Evolutionary conservation across 768 basidiomycete genomes (phyloP), one percentile per base, ranked within the genome.

Genomic region (Auricularia heimuer): DNA sequence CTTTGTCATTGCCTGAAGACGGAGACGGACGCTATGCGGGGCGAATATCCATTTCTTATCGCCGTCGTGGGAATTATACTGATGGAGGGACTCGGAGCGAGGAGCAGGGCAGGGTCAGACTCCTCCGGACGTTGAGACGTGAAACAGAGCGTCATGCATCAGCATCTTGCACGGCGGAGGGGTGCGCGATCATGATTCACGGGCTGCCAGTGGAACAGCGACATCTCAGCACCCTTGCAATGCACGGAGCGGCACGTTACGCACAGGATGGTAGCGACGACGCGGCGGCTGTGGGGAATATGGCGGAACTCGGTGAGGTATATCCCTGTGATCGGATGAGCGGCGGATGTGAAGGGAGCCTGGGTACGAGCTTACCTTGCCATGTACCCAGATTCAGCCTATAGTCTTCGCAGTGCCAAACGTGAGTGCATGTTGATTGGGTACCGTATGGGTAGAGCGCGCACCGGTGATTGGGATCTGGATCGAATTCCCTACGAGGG

Each of bases 231-330:
- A 51, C 47, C 47, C 47, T 51, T 51, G 47, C 47, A 21, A 16
- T 51, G 47, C 47, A 51, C 14, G 18, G 44, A 45, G 44, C 11
- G 18, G 47, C 47, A 18, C 47, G 21, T 8, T 35, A 72, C 85
- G 74, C 72, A 90, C 89, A 94, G 70, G 64, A 94, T 85, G 11
- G 92, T 94, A 16, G 92, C 92, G 44, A 94, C 91, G 54, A 94
- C 75, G 34, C 77, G 80, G 64, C 92, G 78, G 11, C 82, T 77
- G 72, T 92, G 90, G 14, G 86, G 73, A 65, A 75, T 69, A 69
- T 87, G 83, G 66, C 92, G 80, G 74, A 94, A 94, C 74, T 96
- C 94, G 2, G 88, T 87, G 56, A 95, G 80, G 73, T 95, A 95
- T 64, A 94, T 92, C 0, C 94, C 91, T 81, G 64, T 63, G 51